Conservation (phyloP, 2,329 filamentous ascomycete genomes). For the Coniella lustricola region DNA sequence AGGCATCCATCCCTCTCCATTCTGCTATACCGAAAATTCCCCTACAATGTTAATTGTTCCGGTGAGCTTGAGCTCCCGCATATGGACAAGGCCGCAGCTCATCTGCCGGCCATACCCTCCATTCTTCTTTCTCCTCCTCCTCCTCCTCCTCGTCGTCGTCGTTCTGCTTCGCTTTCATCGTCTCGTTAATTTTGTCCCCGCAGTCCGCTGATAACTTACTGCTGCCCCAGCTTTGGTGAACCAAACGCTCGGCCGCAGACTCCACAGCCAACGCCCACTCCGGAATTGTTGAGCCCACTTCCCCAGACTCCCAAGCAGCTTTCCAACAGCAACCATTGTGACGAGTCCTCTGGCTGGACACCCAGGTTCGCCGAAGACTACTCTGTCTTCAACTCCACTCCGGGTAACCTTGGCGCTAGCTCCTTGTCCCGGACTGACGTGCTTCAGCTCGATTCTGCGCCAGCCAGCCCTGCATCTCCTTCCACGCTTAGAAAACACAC, state of each 20-base stretch:
- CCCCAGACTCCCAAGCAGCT: conserved; percentile 50
- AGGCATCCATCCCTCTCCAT: not conserved
- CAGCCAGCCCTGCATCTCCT: conserved; percentile 29
- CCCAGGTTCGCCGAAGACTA: conserved; percentile 59
- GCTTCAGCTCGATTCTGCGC: conserved; percentile 37
- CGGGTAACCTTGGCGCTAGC: conserved; percentile 46
- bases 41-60: not conserved
- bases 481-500: conserved; percentile 38
- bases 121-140: conserved; percentile 7
- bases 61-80: not conserved
- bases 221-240: conserved; percentile 50
- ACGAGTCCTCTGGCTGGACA: conserved; percentile 48
- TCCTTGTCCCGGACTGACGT: conserved; percentile 27
- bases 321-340: conserved; percentile 33
- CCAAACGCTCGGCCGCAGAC: conserved; percentile 55
- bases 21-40: conserved; percentile 7
- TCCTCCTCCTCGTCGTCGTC: no score
- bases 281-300: conserved; percentile 45
- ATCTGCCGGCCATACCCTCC: conserved; percentile 11
- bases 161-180: no score
- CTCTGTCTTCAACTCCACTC: conserved; percentile 59
- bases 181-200: no score
- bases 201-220: conserved; percentile 28
- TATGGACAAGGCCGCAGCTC: conserved; percentile 7
- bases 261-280: conserved; percentile 50